A percentile compares a stretch with the other conserved stretches of the same genome.
These are phyloP conservation scores for Chlamydomonas schloesseri DNA, from an alignment of 139 green algal genomes.

Conservation along the genomic window DNA sequence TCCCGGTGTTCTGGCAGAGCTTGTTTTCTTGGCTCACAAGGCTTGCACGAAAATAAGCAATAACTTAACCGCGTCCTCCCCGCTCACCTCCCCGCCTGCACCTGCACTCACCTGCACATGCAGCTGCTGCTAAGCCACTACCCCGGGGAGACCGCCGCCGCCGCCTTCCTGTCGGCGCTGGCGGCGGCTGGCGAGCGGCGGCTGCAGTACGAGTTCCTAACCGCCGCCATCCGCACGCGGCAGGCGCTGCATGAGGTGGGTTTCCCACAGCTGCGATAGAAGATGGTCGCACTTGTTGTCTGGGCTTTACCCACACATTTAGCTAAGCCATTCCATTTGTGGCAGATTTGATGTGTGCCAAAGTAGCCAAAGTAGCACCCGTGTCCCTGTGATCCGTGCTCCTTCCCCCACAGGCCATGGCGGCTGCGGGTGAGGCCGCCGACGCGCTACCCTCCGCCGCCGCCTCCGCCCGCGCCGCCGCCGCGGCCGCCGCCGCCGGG, in stretches of 20 bases:
- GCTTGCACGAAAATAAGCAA: no score
- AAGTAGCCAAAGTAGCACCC: no score
- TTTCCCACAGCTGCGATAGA: no score
- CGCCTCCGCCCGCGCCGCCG: background rate
- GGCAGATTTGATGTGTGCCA: no score
- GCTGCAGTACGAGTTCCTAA: constrained; percentile 61
- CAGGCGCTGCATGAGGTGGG: constrained; percentile 12
- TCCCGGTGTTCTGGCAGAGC: no score
- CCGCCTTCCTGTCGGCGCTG: constrained; percentile 37
- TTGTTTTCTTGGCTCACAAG: no score
- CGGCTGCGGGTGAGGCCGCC: background rate
- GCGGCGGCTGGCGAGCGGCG: background rate
- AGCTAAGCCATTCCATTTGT: no score
- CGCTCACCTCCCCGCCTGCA: background rate
- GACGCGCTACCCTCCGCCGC: no score
- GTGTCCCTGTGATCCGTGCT: no score
- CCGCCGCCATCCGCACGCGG: constrained; percentile 32
- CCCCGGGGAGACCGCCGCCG: constrained; percentile 18
- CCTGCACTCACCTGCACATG: background rate
- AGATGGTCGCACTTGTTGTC: no score
- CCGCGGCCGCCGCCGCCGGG: background rate
- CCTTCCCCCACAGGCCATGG: background rate
- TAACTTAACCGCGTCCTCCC: no score
- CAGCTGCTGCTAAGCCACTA: constrained; percentile 37
- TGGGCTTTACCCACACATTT: no score